phyloP scores from a whole-genome alignment of 805 yeast species.

The Cyberlindnera misumaiensis region DNA sequence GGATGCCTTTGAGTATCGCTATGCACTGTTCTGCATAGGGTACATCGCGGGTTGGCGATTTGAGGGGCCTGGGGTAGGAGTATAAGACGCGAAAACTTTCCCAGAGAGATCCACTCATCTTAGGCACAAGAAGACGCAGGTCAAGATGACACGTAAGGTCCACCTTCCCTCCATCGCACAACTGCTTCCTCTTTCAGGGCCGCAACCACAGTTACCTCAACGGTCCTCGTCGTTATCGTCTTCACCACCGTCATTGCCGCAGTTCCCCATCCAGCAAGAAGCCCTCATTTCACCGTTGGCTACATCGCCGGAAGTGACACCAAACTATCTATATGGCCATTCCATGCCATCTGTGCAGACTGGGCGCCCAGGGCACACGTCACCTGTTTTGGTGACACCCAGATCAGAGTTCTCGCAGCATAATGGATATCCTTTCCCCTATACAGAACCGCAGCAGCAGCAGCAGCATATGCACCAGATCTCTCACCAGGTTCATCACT shows the following conservation, averaged over 20 bases:
- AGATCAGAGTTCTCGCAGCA: not conserved
- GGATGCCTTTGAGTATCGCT: no score
- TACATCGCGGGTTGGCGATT: no score
- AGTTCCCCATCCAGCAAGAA: not conserved
- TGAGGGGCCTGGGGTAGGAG: no score
- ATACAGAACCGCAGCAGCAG: not conserved
- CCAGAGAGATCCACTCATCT: not conserved
- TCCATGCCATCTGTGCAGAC: no score
- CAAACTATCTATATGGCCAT: not conserved
- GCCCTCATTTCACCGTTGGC: not conserved
- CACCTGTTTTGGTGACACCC: not conserved
- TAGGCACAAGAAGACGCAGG: no score
- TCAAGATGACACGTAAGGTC: not conserved
- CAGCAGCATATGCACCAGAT: not conserved
- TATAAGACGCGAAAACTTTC: not conserved
- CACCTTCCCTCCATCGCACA: slow-evolving; percentile 10
- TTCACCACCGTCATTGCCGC: not conserved
- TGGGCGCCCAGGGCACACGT: not conserved
- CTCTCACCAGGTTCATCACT: no score
- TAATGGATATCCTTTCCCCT: no score
- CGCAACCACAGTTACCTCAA: no score
- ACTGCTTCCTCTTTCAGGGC: slow-evolving; percentile 1
- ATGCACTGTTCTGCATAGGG: no score
- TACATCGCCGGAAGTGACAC: not conserved
- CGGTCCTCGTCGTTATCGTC: not conserved